phyloP scores from a whole-genome alignment of 2,329 filamentous ascomycete species.

The Penicillium aurantiogriseum region DNA sequence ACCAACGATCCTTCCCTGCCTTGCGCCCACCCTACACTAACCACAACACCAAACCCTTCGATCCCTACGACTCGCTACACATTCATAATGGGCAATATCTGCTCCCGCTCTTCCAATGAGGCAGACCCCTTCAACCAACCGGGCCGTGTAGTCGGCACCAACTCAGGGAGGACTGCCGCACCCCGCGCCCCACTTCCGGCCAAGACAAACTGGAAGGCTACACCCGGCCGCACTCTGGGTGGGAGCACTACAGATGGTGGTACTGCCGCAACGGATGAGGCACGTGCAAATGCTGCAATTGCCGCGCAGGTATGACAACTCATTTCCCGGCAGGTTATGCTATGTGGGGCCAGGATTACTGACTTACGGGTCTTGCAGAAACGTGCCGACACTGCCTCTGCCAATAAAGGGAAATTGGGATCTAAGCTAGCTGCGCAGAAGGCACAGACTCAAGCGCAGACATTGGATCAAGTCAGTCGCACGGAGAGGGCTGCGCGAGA shows the following conservation, averaged over 20 bases:
- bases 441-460: slow-evolving; percentile 66
- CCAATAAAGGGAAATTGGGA: slow-evolving; percentile 64
- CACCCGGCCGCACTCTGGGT: slow-evolving; percentile 64
- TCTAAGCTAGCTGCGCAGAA: slow-evolving; percentile 72
- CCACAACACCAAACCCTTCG: slow-evolving; percentile 1
- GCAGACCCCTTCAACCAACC: slow-evolving; percentile 67
- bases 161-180: slow-evolving; percentile 47
- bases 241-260: slow-evolving; percentile 37
- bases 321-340: background rate
- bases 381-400: slow-evolving; percentile 55
- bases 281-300: slow-evolving; percentile 69
- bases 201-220: slow-evolving; percentile 45
- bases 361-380: slow-evolving; percentile 50
- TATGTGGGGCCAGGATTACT: background rate
- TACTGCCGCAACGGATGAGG: slow-evolving; percentile 48
- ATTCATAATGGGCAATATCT: slow-evolving; percentile 76
- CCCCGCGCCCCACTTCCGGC: slow-evolving; percentile 49
- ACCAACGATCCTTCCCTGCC: background rate
- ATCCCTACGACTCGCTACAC: slow-evolving; percentile 6
- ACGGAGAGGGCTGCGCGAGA: slow-evolving; percentile 66
- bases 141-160: slow-evolving; percentile 68
- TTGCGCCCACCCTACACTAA: background rate
- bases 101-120: slow-evolving; percentile 65
- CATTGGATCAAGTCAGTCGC: slow-evolving; percentile 65
- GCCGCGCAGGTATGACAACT: slow-evolving; percentile 74